A percentile compares a stretch with the other conserved stretches of the same genome.
These are phyloP conservation scores for Pholiota microspora DNA, from an alignment of 768 basidiomycete species.

Conservation along the genomic window DNA sequence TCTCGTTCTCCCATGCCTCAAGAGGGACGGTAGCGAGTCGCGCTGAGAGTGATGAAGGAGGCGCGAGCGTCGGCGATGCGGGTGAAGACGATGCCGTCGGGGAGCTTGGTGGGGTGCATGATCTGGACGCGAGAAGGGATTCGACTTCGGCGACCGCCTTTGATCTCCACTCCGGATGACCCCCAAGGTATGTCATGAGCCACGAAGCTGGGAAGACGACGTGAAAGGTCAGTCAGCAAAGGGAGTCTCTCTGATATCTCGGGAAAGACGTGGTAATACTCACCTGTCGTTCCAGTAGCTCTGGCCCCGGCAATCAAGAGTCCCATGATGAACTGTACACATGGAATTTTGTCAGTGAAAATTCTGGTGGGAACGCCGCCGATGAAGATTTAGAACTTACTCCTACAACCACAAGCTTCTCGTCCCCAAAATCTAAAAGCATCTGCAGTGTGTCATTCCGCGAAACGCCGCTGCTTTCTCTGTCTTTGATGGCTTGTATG, in stretches of 20 bases:
- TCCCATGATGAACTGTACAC: conserved; percentile 74
- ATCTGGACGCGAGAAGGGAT: conserved; percentile 45
- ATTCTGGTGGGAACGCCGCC: conserved; percentile 16
- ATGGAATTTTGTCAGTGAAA: conserved; percentile 19
- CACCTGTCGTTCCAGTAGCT: conserved; percentile 73
- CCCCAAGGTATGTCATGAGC: conserved; percentile 71
- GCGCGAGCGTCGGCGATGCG: conserved; percentile 2
- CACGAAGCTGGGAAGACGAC: conserved; percentile 52
- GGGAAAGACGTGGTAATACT: conserved; percentile 19
- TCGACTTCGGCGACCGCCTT: conserved; percentile 63
- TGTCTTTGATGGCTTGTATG: conserved; percentile 49
- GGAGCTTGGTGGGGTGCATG: conserved; percentile 19
- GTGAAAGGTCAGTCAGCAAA: neutral
- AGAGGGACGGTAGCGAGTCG: conserved; percentile 61
- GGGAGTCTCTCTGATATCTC: conserved; percentile 12
- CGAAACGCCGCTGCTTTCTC: conserved; percentile 54
- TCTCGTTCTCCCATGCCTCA: conserved; percentile 66
- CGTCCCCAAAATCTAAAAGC: conserved; percentile 69
- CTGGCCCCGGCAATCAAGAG: conserved; percentile 78
- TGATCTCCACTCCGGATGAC: conserved; percentile 61
- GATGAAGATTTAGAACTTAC: conserved; percentile 37
- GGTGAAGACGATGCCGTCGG: conserved; percentile 13
- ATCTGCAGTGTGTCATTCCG: conserved; percentile 72
- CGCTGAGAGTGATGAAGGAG: conserved; percentile 22
- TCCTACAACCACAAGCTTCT: conserved; percentile 65